phyloP scores from a whole-genome alignment of 1,284 basidiomycete species.

The Malassezia obtusa region DNA sequence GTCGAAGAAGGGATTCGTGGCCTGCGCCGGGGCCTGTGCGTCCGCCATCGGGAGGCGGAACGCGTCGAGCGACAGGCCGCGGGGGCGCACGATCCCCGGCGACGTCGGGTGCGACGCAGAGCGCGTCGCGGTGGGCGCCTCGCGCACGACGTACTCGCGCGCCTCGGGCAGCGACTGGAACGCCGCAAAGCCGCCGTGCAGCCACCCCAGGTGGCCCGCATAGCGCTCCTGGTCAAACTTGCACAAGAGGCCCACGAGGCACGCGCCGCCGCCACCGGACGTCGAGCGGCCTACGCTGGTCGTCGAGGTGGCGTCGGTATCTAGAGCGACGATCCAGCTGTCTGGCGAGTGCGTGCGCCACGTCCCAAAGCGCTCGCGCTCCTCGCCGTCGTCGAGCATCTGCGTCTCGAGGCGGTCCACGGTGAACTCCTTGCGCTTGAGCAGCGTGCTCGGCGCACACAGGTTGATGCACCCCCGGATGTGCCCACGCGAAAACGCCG shows the following conservation, averaged over 20 bases:
- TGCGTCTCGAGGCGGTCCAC: constrained; percentile 38
- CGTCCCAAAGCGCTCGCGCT: constrained; percentile 22
- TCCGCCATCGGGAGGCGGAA: constrained; percentile 17
- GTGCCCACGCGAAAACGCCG: constrained; percentile 30
- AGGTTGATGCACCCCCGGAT: constrained; percentile 63
- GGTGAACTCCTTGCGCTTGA: constrained; percentile 50
- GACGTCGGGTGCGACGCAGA: background rate
- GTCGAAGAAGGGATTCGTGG: constrained; percentile 57
- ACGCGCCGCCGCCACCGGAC: constrained; percentile 39
- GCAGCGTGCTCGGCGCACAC: constrained; percentile 82
- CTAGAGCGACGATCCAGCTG: constrained; percentile 35
- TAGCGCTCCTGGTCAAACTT: constrained; percentile 43
- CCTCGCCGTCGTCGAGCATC: constrained; percentile 30
- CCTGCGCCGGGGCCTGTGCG: constrained; percentile 20
- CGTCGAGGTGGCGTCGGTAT: constrained; percentile 30
- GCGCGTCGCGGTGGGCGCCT: background rate
- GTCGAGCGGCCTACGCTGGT: constrained; percentile 33
- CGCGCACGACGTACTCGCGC: background rate
- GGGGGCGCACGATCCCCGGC: background rate
- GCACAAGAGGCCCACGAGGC: constrained; percentile 39
- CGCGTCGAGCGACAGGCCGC: constrained; percentile 35
- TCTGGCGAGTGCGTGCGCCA: constrained; percentile 11
- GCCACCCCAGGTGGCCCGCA: constrained; percentile 39
- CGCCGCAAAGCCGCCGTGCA: constrained; percentile 36
- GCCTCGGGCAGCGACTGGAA: background rate